Conservation (phyloP, 805 yeast species). For the Saturnispora halmiae region DNA sequence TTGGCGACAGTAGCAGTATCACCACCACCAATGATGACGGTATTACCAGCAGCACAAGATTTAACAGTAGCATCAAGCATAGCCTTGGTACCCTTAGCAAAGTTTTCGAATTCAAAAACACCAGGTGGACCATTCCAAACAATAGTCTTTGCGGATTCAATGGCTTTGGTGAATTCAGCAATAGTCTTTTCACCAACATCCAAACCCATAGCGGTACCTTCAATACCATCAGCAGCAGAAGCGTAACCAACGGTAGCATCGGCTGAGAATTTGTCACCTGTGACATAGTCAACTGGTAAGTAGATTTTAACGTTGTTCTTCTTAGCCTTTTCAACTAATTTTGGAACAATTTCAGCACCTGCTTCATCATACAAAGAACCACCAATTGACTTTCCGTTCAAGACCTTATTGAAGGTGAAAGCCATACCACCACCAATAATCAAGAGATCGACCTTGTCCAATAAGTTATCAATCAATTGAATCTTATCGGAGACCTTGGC, state of each 20-base stretch:
- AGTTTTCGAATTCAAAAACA: constrained; percentile 93
- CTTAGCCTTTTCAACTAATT: constrained; percentile 92
- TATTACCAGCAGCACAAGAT: constrained; percentile 79
- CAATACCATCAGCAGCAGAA: constrained; percentile 84
- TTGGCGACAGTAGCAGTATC: constrained; percentile 99
- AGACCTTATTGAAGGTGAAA: constrained; percentile 94
- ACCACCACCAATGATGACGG: constrained; percentile 98
- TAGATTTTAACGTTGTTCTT: constrained; percentile 88
- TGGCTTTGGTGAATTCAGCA: constrained; percentile 70
- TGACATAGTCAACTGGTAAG: constrained; percentile 91
- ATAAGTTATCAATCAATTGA: constrained; percentile 92
- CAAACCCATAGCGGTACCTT: constrained; percentile 91
- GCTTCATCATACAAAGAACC: constrained; percentile 85
- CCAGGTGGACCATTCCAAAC: constrained; percentile 99
- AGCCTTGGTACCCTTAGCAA: constrained; percentile 86
- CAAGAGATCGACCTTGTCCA: constrained; percentile 90
- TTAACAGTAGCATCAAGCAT: constrained; percentile 81
- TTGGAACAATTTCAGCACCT: constrained; percentile 92
- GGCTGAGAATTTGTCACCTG: constrained; percentile 88
- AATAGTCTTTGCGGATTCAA: constrained; percentile 91
- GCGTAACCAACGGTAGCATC: constrained; percentile 84
- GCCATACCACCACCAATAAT: constrained; percentile 99
- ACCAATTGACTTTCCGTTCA: constrained; percentile 82
- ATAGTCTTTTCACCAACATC: constrained; percentile 90
- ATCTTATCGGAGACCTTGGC: constrained; percentile 99